Percentiles rank a stretch among this genome's conserved stretches.
Evolutionary conservation across 1,284 basidiomycete species (phyloP).

Genomic region (Rhizoctonia solani): DNA sequence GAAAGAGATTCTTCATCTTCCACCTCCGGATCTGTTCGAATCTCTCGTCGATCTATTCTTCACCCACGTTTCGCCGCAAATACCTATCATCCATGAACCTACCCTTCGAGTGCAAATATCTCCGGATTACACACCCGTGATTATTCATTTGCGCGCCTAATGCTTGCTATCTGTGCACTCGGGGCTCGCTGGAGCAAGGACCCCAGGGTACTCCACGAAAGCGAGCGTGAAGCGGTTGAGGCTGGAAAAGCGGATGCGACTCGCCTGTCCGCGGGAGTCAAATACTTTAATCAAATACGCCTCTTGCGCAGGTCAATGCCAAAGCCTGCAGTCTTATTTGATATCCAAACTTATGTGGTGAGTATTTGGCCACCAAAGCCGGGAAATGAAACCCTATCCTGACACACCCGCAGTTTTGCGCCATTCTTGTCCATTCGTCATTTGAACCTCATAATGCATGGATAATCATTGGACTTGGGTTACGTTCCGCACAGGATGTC

Average conservation of each 20-base stretch:
- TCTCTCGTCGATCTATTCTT: constrained; percentile 58
- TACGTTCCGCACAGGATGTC: constrained; percentile 54
- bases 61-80: constrained; percentile 49
- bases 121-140: constrained; percentile 51
- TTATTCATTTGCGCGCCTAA: constrained; percentile 54
- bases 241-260: constrained; percentile 44
- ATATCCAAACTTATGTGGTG: constrained; percentile 52
- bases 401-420: constrained; percentile 43
- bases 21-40: constrained; percentile 56
- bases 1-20: constrained; percentile 48
- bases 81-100: constrained; percentile 56
- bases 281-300: constrained; percentile 46
- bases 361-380: constrained; percentile 37
- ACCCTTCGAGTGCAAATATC: constrained; percentile 54
- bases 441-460: constrained; percentile 50
- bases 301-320: constrained; percentile 46
- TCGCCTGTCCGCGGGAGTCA: constrained; percentile 46
- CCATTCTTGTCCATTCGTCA: constrained; percentile 47
- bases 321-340: constrained; percentile 48
- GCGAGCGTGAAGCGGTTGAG: constrained; percentile 33
- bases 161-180: constrained; percentile 56
- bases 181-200: constrained; percentile 56
- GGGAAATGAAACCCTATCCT: constrained; percentile 50
- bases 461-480: constrained; percentile 53
- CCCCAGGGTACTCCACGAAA: constrained; percentile 51